Evolutionary conservation across 2,329 filamentous ascomycete species (phyloP).

Genomic region (Keithomyces neogunnii): DNA sequence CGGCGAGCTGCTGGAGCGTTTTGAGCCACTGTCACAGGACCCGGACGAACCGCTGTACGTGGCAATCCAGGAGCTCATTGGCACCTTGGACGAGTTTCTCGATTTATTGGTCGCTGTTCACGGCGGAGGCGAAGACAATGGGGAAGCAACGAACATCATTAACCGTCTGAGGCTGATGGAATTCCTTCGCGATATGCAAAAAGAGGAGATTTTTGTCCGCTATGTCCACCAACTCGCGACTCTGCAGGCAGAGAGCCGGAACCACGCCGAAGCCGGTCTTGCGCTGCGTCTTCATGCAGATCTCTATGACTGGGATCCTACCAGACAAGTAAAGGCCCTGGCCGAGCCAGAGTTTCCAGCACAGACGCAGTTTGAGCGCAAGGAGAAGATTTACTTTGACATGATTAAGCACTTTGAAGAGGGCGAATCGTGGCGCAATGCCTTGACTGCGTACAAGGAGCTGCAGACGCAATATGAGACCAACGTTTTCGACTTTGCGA

Average conservation of each 20-base stretch:
- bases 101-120: constrained; percentile 88
- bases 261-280: constrained; percentile 80
- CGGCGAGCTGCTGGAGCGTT: constrained; percentile 71
- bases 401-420: constrained; percentile 95
- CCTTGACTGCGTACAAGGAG: constrained; percentile 80
- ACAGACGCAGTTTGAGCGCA: constrained; percentile 84
- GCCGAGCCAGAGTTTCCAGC: constrained; percentile 68
- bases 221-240: constrained; percentile 88
- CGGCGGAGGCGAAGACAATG: constrained; percentile 55
- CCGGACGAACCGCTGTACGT: constrained; percentile 65
- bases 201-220: constrained; percentile 91
- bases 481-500: constrained; percentile 83
- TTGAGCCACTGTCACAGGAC: constrained; percentile 59
- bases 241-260: constrained; percentile 66
- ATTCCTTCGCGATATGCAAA: constrained; percentile 92
- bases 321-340: constrained; percentile 55
- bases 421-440: constrained; percentile 87
- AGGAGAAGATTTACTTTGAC: constrained; percentile 84
- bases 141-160: constrained; percentile 74
- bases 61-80: constrained; percentile 70
- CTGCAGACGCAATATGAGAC: constrained; percentile 85
- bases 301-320: constrained; percentile 83
- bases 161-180: constrained; percentile 90
- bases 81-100: constrained; percentile 80
- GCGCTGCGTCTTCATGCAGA: constrained; percentile 87